Evolutionary conservation across 768 basidiomycete species (phyloP).

Genomic region (Amanita pseudoporphyria): DNA sequence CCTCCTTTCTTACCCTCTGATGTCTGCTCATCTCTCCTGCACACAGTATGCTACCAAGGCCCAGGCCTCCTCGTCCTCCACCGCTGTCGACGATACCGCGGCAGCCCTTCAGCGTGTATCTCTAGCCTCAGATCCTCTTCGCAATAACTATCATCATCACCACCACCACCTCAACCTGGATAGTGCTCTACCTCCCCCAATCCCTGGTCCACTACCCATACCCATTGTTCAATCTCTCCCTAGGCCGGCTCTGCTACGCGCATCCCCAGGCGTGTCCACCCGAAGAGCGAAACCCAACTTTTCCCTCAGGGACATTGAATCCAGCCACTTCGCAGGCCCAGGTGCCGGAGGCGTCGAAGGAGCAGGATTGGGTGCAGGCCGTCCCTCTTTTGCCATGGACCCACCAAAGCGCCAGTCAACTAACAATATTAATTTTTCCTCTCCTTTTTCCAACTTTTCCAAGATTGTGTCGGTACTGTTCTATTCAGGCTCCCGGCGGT

Average conservation of each 20-base stretch:
- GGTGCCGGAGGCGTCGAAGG: slow-evolving; percentile 43
- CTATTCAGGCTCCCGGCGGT: slow-evolving; percentile 5
- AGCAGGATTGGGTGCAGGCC: slow-evolving; percentile 64
- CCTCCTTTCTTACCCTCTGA: slow-evolving; percentile 7
- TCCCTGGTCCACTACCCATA: slow-evolving; percentile 15
- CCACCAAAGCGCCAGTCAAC: slow-evolving; percentile 25
- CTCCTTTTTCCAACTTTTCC: slow-evolving; percentile 87
- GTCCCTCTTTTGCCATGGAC: slow-evolving; percentile 39
- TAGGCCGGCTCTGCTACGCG: slow-evolving; percentile 11
- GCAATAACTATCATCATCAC: slow-evolving; percentile 13
- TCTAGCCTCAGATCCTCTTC: slow-evolving; percentile 9
- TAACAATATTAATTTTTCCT: slow-evolving; percentile 38
- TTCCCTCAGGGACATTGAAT: slow-evolving; percentile 55
- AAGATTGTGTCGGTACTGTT: slow-evolving; percentile 75
- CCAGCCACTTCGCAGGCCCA: slow-evolving; percentile 25
- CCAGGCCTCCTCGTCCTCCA: slow-evolving; percentile 12
- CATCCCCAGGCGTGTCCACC: slow-evolving; percentile 25
- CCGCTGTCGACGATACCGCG: slow-evolving; percentile 28
- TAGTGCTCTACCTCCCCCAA: slow-evolving; percentile 10
- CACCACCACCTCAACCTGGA: slow-evolving; percentile 16
- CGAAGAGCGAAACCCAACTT: slow-evolving; percentile 46
- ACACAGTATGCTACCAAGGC: slow-evolving; percentile 11
- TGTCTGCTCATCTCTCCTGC: neutral
- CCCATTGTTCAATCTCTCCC: slow-evolving; percentile 14
- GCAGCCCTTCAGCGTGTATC: slow-evolving; percentile 29